These are phyloP conservation scores for Suillus subaureus DNA, from an alignment of 768 basidiomycete species.

Conservation along the genomic window DNA sequence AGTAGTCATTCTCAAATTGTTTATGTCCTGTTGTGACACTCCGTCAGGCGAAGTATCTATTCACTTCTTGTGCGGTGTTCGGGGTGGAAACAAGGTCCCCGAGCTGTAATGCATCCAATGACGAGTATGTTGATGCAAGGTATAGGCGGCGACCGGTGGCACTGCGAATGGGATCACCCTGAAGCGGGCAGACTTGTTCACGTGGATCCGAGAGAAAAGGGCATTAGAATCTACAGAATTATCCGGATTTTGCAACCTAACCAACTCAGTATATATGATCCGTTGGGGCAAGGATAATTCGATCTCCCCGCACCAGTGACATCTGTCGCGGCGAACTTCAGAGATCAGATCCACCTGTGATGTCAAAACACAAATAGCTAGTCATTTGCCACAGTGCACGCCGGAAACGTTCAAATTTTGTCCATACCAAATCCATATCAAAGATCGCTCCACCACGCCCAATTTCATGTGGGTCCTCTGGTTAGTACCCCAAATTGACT, in stretches of 20 bases:
- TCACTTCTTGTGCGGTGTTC: neutral
- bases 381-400: neutral
- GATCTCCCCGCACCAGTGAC: neutral
- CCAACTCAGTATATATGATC: neutral
- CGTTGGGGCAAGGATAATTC: neutral
- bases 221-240: neutral
- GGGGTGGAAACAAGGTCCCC: too few relatives aligned
- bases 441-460: neutral
- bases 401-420: neutral
- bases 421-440: neutral
- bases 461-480: neutral
- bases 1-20: conserved; percentile 2
- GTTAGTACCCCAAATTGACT: neutral
- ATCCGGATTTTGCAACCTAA: neutral
- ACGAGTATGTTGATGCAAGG: neutral
- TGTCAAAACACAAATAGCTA: neutral
- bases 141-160: neutral
- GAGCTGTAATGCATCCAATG: neutral
- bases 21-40: neutral
- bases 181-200: neutral
- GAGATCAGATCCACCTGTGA: neutral
- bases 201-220: neutral
- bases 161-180: neutral
- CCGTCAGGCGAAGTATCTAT: neutral
- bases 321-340: neutral